phyloP scores from a whole-genome alignment of 345 rosid species.

The Linum lewisii region DNA sequence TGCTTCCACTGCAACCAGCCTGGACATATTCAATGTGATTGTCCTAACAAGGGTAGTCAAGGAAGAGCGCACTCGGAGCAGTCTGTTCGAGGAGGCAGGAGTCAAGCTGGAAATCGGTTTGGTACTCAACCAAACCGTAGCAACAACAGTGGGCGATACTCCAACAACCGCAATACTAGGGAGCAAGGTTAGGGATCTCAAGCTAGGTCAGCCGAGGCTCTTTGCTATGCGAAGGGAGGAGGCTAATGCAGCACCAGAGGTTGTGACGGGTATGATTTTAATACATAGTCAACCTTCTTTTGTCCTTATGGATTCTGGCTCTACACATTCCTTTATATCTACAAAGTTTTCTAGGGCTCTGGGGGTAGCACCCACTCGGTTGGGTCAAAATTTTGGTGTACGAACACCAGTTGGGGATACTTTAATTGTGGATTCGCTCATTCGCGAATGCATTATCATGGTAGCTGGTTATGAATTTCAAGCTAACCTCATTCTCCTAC shows the following conservation, averaged over 20 bases:
- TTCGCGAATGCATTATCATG: background rate
- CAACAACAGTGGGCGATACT: background rate
- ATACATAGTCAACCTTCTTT: too few species aligned
- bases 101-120: too few species aligned
- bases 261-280: background rate
- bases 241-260: background rate
- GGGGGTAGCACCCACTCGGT: background rate
- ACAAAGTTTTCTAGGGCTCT: background rate
- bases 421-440: background rate
- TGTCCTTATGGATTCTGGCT: too few species aligned
- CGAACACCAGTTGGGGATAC: background rate
- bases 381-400: background rate
- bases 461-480: background rate
- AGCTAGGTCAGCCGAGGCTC: background rate
- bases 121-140: background rate
- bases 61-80: too few species aligned
- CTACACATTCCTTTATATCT: background rate
- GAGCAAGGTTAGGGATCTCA: background rate
- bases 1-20: too few species aligned
- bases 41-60: too few species aligned
- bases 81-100: too few species aligned
- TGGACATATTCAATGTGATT: too few species aligned
- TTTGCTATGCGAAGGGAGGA: background rate
- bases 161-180: background rate
- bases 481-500: background rate